Conservation (phyloP, 768 basidiomycete species). For the Trametes villosa region DNA sequence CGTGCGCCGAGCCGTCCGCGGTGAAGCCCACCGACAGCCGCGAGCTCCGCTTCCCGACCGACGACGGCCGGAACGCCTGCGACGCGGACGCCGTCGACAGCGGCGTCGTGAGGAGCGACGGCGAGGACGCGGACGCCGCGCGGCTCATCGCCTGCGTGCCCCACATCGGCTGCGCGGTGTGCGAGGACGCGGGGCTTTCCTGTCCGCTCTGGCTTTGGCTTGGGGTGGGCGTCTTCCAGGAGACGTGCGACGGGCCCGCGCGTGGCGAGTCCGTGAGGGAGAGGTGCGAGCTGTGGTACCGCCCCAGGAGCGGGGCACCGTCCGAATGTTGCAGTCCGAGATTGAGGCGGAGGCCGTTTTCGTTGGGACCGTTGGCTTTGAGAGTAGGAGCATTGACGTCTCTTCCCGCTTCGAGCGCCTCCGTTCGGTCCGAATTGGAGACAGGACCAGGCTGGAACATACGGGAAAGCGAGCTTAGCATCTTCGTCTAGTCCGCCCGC, state of each 20-base stretch:
- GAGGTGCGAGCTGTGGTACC: conserved; percentile 7
- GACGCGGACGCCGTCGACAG: conserved; percentile 6
- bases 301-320: conserved; percentile 17
- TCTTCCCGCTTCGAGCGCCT: conserved; percentile 1
- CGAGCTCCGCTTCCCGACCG: conserved; percentile 23
- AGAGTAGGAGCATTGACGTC: background rate
- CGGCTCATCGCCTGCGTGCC: conserved; percentile 17
- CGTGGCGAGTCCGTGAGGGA: conserved; percentile 9
- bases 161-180: conserved; percentile 9
- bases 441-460: conserved; percentile 20
- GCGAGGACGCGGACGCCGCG: conserved; percentile 24
- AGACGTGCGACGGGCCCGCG: conserved; percentile 25
- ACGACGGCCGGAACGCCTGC: conserved; percentile 9
- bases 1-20: conserved; percentile 8
- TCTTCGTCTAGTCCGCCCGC: background rate
- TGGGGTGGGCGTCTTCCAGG: conserved; percentile 24
- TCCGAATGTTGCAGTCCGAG: conserved; percentile 11
- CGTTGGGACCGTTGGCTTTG: background rate
- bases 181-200: conserved; percentile 14
- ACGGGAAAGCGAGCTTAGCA: conserved; percentile 25
- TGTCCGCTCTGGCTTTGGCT: conserved; percentile 5
- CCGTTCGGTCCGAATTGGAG: conserved; percentile 8
- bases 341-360: background rate
- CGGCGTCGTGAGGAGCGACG: conserved; percentile 19
- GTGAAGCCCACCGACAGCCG: conserved; percentile 15